These are phyloP conservation scores for Parsonsia alboflavescens DNA, from an alignment of 257 asterid genomes.

Conservation along the genomic window DNA sequence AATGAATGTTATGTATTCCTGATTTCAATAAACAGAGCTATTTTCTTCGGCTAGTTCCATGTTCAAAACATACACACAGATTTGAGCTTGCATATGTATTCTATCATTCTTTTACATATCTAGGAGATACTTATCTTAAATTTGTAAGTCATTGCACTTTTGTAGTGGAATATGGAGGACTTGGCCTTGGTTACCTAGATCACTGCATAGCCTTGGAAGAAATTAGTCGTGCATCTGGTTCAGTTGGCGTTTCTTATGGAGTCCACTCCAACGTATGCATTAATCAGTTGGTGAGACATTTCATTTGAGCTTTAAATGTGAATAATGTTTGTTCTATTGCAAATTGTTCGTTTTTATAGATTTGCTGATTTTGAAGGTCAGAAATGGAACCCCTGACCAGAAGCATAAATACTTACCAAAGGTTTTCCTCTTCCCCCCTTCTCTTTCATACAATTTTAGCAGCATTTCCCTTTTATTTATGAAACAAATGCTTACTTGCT, in stretches of 20 bases:
- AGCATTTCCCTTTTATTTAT: neutral
- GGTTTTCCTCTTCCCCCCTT: slow-evolving; percentile 33
- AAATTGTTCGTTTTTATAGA: slow-evolving; percentile 7
- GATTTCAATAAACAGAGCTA: neutral
- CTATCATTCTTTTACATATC: slow-evolving; percentile 16
- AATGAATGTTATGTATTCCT: neutral
- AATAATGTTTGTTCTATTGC: slow-evolving; percentile 2
- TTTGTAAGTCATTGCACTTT: neutral
- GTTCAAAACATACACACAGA: neutral
- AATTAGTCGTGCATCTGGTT: slow-evolving; percentile 95
- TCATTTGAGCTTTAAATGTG: slow-evolving; percentile 22
- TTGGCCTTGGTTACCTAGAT: slow-evolving; percentile 95
- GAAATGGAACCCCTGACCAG: slow-evolving; percentile 86
- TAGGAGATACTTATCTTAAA: slow-evolving; percentile 8
- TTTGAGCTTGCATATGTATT: neutral
- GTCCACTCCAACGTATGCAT: slow-evolving; percentile 95
- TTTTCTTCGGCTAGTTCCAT: neutral
- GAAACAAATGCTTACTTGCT: neutral
- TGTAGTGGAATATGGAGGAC: slow-evolving; percentile 96
- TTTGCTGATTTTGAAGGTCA: slow-evolving; percentile 55
- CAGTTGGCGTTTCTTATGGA: slow-evolving; percentile 96
- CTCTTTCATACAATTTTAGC: neutral
- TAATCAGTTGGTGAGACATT: slow-evolving; percentile 75
- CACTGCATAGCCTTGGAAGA: slow-evolving; percentile 99
- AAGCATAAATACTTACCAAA: slow-evolving; percentile 88